phyloP scores from a whole-genome alignment of 495 filamentous ascomycete species.

The Penicillium nucicola region DNA sequence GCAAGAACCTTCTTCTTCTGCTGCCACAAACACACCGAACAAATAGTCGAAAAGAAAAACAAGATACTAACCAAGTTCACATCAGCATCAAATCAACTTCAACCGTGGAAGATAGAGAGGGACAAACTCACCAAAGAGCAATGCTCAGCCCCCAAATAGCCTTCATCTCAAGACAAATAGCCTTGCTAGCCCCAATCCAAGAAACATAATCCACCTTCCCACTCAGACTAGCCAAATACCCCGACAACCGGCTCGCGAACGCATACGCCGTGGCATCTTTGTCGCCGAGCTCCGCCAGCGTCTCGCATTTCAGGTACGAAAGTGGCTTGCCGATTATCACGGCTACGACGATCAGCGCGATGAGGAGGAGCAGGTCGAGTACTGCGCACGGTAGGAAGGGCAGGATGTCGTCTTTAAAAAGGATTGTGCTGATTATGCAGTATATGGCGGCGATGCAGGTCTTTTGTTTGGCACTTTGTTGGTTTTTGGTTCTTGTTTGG shows the following conservation, averaged over 20 bases:
- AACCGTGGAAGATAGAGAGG: too few relatives aligned
- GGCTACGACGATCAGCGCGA: slow-evolving; percentile 68
- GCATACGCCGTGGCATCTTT: slow-evolving; percentile 39
- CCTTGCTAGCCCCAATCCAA: slow-evolving; percentile 63
- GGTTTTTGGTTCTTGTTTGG: not conserved
- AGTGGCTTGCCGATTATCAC: slow-evolving; percentile 78
- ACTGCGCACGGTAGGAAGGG: slow-evolving; percentile 64
- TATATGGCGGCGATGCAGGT: slow-evolving; percentile 75
- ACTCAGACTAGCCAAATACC: slow-evolving; percentile 35
- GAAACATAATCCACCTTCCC: slow-evolving; percentile 50
- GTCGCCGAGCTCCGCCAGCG: slow-evolving; percentile 40
- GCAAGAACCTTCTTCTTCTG: slow-evolving; percentile 45
- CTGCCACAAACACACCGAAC: slow-evolving; percentile 57
- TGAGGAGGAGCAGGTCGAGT: slow-evolving; percentile 64
- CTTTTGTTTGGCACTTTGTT: slow-evolving; percentile 45
- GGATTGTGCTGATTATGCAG: slow-evolving; percentile 67
- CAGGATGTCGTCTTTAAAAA: slow-evolving; percentile 73
- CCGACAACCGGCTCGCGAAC: slow-evolving; percentile 42
- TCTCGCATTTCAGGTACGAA: slow-evolving; percentile 69
- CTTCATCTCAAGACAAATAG: slow-evolving; percentile 82
- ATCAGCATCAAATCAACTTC: too few relatives aligned
- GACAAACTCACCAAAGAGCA: slow-evolving; percentile 61
- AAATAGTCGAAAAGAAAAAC: slow-evolving; percentile 63
- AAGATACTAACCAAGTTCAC: slow-evolving; percentile 53
- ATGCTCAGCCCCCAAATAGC: slow-evolving; percentile 86